Percentiles rank a stretch among this genome's conserved stretches.
phyloP scores from a whole-genome alignment of 371 early-diverging fungal genomes.

The Ordospora pajunii region DNA sequence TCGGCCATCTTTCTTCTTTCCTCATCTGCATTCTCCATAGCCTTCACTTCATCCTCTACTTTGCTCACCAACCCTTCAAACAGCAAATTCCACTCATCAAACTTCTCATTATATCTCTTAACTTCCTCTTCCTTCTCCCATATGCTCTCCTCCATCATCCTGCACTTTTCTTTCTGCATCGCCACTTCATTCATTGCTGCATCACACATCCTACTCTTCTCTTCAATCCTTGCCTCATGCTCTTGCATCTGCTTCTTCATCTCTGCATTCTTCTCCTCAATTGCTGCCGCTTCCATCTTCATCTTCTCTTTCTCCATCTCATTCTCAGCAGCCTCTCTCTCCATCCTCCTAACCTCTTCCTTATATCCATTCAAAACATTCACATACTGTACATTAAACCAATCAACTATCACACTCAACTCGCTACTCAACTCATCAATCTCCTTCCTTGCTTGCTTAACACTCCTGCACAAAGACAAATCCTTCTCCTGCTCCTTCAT shows the following conservation, averaged over 20 bases:
- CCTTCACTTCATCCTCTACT: not conserved
- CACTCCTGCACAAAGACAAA: not conserved
- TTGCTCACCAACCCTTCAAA: not conserved
- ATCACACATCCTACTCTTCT: not conserved
- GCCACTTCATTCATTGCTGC: not conserved
- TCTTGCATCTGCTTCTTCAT: not conserved
- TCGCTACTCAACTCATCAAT: constrained; percentile 6
- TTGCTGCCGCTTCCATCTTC: not conserved
- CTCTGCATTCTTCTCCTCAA: constrained; percentile 3
- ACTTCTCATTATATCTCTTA: not conserved
- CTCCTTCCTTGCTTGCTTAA: not conserved
- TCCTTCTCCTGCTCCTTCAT: not conserved
- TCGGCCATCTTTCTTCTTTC: not conserved
- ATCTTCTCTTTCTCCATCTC: not conserved
- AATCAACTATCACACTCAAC: not conserved
- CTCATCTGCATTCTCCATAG: not conserved
- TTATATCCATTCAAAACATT: not conserved
- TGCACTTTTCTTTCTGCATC: not conserved
- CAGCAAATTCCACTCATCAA: not conserved
- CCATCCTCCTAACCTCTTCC: not conserved
- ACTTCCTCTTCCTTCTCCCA: not conserved
- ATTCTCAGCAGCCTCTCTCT: no score
- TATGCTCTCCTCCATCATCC: not conserved
- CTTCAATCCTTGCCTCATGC: not conserved
- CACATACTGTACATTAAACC: not conserved